A percentile compares a stretch with the other conserved stretches of the same genome.
These are phyloP conservation scores for Scleroderma citrinum DNA, from an alignment of 768 basidiomycete species.

Conservation along the genomic window DNA sequence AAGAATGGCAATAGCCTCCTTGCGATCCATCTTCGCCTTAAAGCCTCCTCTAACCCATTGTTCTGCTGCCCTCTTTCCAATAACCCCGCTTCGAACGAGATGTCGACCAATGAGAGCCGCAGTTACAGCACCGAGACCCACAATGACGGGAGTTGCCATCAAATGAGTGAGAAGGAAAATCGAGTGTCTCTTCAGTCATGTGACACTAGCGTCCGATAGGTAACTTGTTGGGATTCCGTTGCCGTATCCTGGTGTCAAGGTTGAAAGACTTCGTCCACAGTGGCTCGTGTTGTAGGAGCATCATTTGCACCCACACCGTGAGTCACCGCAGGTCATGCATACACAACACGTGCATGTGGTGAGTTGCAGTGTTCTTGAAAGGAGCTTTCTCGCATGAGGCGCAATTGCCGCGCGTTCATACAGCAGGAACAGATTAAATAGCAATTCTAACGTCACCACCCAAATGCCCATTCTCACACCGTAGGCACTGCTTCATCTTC, in stretches of 20 bases:
- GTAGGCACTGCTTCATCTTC: no score
- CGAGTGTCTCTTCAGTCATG: no score
- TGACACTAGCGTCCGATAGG: constrained; percentile 11
- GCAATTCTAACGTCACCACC: no score
- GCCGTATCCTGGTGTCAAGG: no score
- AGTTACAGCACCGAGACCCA: constrained; percentile 73
- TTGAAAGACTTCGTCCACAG: no score
- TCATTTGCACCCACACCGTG: neutral
- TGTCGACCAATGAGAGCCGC: constrained; percentile 73
- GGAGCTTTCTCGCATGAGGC: constrained; percentile 8
- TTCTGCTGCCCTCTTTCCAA: constrained; percentile 58
- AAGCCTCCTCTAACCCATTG: constrained; percentile 94
- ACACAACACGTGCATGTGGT: neutral
- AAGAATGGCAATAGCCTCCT: constrained; percentile 86
- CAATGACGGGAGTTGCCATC: constrained; percentile 76
- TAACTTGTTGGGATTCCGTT: no score
- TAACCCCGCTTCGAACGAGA: constrained; percentile 55
- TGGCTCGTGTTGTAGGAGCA: neutral
- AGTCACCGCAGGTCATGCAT: neutral
- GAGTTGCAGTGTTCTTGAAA: neutral
- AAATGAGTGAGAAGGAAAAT: neutral
- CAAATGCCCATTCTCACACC: no score
- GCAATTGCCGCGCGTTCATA: neutral
- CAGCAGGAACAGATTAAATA: neutral
- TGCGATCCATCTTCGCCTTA: constrained; percentile 92